Evolutionary conservation across 2,329 filamentous ascomycete genomes (phyloP), one percentile per base, ranked within the genome.

Genomic region (Xylaria sp.): DNA sequence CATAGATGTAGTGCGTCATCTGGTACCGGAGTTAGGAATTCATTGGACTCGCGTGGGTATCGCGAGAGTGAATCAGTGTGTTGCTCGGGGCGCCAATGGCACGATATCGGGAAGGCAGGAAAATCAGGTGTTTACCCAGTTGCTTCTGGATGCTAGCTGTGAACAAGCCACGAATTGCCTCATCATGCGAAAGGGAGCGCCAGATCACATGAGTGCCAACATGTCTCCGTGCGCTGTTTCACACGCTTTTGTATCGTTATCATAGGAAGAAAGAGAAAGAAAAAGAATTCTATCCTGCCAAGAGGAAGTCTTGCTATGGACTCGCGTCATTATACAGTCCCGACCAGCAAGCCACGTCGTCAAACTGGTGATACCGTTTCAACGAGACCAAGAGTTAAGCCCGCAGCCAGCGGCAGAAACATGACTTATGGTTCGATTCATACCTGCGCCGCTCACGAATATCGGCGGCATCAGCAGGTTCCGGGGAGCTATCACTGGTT

Each of bases 331-430:
- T 28, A 31, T 25, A 48, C 63, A 73, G 75, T 74, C 74, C 75
- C 74, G 72, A 69, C 73, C 73, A 75, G 71, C 74, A 77, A 77
- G 75, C 76, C 76, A 77, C 75, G 75, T 77, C 73, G 75, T 75
- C 71, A 73, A 70, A 76, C 67, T 31, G 31, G 73, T 65, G 69
- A 72, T 74, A 69, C 72, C 72, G 55, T 69, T 65, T 58, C 67
- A 66, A 76, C 63, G 67, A 71, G 70, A 63, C 66, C 58, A 66
- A 65, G 66, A 66, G 50, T 70, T 69, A 61, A 71, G 72, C 72
- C 74, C 78, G 76, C 74, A 77, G 76, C 74, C 69, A 76, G 75
- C 74, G 76, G 72, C 75, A 56, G 68, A 65, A 72, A 72, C 72
- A 76, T 71, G 76, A 72, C 70, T 72, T 67, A 74, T 73, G 72